phyloP scores from a whole-genome alignment of 768 basidiomycete species.

The Neoboletus magnificus region DNA sequence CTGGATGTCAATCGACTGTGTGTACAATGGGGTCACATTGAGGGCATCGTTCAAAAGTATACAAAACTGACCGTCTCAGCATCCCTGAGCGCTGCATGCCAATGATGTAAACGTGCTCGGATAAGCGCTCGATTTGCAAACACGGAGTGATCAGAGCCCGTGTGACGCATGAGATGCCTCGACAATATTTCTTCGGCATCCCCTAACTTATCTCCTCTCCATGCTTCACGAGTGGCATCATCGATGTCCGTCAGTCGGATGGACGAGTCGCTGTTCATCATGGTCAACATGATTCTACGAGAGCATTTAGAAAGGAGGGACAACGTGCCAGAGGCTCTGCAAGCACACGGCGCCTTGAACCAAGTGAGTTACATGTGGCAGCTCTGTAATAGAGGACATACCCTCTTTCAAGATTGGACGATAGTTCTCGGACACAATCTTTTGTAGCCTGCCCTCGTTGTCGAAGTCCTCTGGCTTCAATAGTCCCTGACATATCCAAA shows the following conservation, averaged over 20 bases:
- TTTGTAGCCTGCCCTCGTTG: conserved; percentile 1
- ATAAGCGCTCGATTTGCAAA: conserved; percentile 8
- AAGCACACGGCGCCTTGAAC: conserved; percentile 1
- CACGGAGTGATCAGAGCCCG: background rate
- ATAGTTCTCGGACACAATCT: conserved; percentile 6
- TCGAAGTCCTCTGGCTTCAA: conserved; percentile 4
- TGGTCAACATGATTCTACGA: background rate
- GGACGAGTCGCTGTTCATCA: background rate
- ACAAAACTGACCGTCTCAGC: conserved; percentile 5
- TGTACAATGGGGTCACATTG: background rate
- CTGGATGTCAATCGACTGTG: conserved; percentile 9
- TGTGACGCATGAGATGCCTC: background rate
- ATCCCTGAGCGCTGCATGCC: conserved; percentile 8
- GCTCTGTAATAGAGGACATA: background rate
- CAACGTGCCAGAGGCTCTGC: conserved; percentile 1
- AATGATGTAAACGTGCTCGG: conserved; percentile 1
- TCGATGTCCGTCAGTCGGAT: too few relatives aligned
- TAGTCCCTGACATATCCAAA: conserved; percentile 1
- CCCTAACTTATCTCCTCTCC: conserved; percentile 1
- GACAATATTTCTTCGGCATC: conserved; percentile 12
- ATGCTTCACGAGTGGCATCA: too few relatives aligned
- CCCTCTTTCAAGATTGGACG: conserved; percentile 2
- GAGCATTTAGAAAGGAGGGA: background rate
- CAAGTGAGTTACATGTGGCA: background rate
- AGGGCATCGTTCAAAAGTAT: background rate